Conservation (phyloP, 257 asterid species). For the Gentiana straminea region DNA sequence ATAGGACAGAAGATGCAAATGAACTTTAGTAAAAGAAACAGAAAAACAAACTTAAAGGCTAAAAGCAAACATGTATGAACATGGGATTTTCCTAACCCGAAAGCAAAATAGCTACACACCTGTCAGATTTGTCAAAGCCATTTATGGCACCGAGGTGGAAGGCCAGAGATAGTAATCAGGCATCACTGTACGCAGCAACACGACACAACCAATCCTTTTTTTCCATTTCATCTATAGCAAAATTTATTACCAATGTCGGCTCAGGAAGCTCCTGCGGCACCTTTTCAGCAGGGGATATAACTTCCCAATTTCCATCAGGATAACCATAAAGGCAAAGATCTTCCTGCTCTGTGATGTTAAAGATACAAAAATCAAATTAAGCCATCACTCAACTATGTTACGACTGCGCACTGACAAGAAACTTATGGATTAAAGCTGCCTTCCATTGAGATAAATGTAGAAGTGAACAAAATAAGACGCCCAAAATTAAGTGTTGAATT, state of each 20-base stretch:
- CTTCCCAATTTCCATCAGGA: conserved; percentile 36
- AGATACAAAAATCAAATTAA: neutral
- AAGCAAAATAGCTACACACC: conserved; percentile 7
- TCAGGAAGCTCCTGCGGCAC: conserved; percentile 49
- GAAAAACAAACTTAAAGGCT: no score
- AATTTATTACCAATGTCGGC: conserved; percentile 38
- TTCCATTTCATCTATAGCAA: conserved; percentile 40
- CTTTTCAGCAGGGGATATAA: conserved; percentile 36
- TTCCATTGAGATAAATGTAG: no score
- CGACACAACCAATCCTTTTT: conserved; percentile 40
- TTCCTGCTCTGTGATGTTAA: conserved; percentile 25
- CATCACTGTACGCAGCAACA: conserved; percentile 39
- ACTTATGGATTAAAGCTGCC: no score
- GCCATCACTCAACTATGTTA: no score
- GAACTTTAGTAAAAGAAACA: no score
- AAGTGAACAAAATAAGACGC: no score
- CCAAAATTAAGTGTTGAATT: no score
- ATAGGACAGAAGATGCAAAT: neutral
- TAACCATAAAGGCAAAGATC: conserved; percentile 35
- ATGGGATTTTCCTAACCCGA: no score
- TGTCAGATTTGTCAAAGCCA: conserved; percentile 34
- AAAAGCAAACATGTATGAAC: no score
- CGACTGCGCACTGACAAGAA: no score
- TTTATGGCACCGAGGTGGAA: conserved; percentile 39
- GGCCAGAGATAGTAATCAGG: conserved; percentile 35